Evolutionary conservation across 768 basidiomycete genomes (phyloP), one percentile per base, ranked within the genome.

Genomic region (Exidia glandulosa): DNA sequence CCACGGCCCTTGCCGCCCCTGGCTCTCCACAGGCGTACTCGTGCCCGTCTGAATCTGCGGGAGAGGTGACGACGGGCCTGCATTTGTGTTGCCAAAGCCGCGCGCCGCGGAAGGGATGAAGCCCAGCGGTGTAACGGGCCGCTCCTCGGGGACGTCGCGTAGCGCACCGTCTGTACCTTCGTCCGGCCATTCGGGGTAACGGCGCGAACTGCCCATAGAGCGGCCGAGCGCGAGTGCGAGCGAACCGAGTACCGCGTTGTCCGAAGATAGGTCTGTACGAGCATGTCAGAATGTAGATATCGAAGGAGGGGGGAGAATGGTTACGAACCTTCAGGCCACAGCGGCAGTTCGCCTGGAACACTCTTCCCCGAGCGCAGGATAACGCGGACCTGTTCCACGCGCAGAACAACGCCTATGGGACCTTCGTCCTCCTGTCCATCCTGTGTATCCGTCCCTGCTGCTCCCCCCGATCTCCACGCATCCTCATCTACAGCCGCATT

Each of bases 111-210:
- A n/a, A n/a, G n/a, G 23, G 70, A 67, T 7, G 67, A 68, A 25
- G 73, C 69, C 32, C 71, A 68, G 27, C 47, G 66, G 1, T 57
- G 36, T 29, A 60, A 36, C n/a, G 64, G 64, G 59, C 87, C 86
- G 10, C 58, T 86, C 84, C 52, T 79, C 81, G 23, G 74, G 76
- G 32, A 32, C 68, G 62, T 92, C 87, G 60, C 94, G 80, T 59
- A 97, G 72, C 0, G 80, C 76, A 1, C 88, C 74, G 64, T 93
- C 90, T 3, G 90, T 90, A 0, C 92, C 93, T 59, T 82, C 77
- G 70, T 94, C 91, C 4, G 88, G 77, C 94, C 94, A 96, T 65
- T 91, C 90, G 0, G 91, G 90, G 0, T 95, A 71, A 59, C 61
- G 75, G 32, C 70, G 74, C 60, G 85, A 82, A 48, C 76, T 73